Percentiles rank a stretch among this genome's conserved stretches.
phyloP scores from a whole-genome alignment of 129 eudicot species.

The Artemisia annua region DNA sequence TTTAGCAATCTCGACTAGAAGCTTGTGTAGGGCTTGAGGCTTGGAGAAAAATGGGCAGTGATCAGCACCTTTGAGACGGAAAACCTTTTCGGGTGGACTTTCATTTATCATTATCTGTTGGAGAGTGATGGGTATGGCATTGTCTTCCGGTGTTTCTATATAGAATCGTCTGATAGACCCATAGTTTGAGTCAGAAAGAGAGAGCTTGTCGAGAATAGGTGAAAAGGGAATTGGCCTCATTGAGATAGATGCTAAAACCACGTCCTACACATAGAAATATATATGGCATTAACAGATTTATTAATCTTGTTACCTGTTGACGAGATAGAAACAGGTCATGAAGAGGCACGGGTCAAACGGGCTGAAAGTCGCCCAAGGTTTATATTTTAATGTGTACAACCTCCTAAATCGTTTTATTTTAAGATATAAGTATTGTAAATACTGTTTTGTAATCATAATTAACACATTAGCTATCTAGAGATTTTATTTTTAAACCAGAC shows the following conservation, averaged over 20 bases:
- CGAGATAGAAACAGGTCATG: background rate
- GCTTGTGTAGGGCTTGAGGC: conserved; percentile 85
- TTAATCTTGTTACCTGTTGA: background rate
- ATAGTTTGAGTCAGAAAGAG: conserved; percentile 64
- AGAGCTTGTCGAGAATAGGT: conserved; percentile 82
- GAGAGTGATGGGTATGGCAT: conserved; percentile 62
- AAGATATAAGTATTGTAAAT: background rate
- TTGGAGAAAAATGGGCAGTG: conserved; percentile 97
- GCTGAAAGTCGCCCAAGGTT: background rate
- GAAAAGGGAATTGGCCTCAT: conserved; percentile 90
- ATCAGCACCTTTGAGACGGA: conserved; percentile 85
- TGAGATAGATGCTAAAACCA: conserved; percentile 85
- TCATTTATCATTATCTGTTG: conserved; percentile 61
- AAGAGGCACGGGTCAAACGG: background rate
- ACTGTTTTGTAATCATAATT: background rate
- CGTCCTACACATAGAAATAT: conserved; percentile 49
- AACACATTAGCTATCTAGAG: no score
- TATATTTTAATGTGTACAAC: background rate
- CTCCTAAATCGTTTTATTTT: background rate
- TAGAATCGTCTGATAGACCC: conserved; percentile 85
- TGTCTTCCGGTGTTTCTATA: conserved; percentile 76
- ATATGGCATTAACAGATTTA: background rate
- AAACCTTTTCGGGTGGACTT: conserved; percentile 77
- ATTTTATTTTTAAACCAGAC: no score
- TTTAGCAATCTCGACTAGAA: conserved; percentile 72